A percentile compares a stretch with the other conserved stretches of the same genome.
These are phyloP conservation scores for Chytridium lagenaria DNA, from an alignment of 371 early-diverging fungal genomes.

Conservation along the genomic window DNA sequence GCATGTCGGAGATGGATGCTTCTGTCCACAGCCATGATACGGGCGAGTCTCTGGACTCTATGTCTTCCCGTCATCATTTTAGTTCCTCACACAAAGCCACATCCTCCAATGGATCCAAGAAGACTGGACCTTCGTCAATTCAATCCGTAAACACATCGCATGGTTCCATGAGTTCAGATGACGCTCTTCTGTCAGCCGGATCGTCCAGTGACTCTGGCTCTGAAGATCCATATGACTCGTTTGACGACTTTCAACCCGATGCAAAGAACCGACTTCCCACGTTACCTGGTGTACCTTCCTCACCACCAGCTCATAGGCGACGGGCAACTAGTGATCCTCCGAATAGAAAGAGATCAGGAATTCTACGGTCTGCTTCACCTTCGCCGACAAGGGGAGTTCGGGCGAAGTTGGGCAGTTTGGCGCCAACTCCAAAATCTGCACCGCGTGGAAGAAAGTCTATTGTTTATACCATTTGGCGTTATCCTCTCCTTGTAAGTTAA, in stretches of 20 bases:
- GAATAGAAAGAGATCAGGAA: neutral
- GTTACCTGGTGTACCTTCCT: neutral
- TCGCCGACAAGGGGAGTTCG: neutral
- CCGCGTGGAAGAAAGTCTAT: neutral
- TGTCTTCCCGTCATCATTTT: neutral
- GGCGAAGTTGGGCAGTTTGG: neutral
- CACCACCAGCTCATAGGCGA: neutral
- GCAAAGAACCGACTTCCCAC: neutral
- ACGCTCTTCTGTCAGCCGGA: neutral
- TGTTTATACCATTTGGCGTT: constrained; percentile 9
- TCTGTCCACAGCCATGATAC: neutral
- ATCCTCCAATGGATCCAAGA: neutral
- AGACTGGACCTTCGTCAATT: neutral
- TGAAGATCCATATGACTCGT: constrained; percentile 6
- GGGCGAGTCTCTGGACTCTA: neutral
- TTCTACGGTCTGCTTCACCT: neutral
- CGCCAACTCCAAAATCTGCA: constrained; percentile 5
- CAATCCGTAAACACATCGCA: neutral
- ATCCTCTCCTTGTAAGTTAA: constrained; percentile 5
- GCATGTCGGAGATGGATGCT: neutral
- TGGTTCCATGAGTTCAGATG: neutral
- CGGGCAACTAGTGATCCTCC: constrained; percentile 12
- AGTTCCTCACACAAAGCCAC: neutral
- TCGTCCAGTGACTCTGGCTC: neutral
- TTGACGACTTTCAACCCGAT: constrained; percentile 9